phyloP scores from a whole-genome alignment of 2,329 filamentous ascomycete genomes.

The Ciborinia camelliae region DNA sequence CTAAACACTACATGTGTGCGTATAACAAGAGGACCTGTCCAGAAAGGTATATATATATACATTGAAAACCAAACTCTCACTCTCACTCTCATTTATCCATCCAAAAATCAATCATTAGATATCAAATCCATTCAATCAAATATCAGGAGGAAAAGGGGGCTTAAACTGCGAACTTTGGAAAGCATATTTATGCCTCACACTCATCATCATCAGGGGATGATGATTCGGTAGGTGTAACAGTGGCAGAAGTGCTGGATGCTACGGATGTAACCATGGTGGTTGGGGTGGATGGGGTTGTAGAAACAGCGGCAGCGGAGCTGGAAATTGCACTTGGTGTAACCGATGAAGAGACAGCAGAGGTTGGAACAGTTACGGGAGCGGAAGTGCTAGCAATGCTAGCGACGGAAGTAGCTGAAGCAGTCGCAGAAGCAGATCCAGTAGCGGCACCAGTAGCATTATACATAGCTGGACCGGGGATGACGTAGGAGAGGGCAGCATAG shows the following conservation, averaged over 20 bases:
- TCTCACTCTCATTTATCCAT: background rate
- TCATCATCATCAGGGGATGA: background rate
- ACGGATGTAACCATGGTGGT: no score
- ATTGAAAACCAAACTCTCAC: slow-evolving; percentile 4
- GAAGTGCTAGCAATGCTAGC: background rate
- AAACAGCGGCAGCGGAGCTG: background rate
- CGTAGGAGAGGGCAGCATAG: slow-evolving; percentile 38
- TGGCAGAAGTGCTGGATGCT: no score
- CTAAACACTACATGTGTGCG: background rate
- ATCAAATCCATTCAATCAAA: no score
- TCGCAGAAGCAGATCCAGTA: background rate
- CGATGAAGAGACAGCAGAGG: background rate
- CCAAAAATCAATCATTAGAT: background rate
- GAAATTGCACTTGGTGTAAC: no score
- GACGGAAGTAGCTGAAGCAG: background rate
- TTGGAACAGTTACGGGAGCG: background rate
- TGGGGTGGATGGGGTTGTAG: background rate
- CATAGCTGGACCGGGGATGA: slow-evolving; percentile 39
- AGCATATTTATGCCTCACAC: background rate
- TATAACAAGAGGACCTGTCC: background rate
- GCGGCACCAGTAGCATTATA: slow-evolving; percentile 22
- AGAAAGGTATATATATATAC: slow-evolving; percentile 9
- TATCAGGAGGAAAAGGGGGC: no score
- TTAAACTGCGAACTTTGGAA: no score
- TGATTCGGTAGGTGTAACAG: no score